phyloP scores from a whole-genome alignment of 2,329 filamentous ascomycete genomes.

The Claviceps sorghi region DNA sequence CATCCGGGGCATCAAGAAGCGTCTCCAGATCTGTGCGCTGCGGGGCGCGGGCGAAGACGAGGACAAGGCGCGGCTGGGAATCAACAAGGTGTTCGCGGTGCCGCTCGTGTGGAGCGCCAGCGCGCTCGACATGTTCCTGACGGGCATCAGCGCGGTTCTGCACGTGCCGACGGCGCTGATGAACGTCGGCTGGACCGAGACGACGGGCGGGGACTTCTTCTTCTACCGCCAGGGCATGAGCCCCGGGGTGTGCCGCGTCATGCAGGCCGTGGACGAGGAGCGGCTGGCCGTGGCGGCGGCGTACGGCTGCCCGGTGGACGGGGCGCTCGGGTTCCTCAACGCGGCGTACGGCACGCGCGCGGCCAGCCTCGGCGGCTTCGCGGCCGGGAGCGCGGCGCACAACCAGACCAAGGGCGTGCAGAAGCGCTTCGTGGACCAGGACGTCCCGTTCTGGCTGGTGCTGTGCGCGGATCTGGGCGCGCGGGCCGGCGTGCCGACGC shows the following conservation, averaged over 20 bases:
- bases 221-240: constrained; percentile 9
- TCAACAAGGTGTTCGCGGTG: constrained; percentile 1
- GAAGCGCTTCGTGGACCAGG: neutral
- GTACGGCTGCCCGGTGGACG: too few relatives aligned
- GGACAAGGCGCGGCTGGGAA: neutral
- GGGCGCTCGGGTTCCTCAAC: too few relatives aligned
- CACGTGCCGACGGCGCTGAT: constrained; percentile 7
- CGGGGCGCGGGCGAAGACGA: too few relatives aligned
- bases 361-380: constrained; percentile 4
- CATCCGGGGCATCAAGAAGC: constrained; percentile 6
- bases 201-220: constrained; percentile 7
- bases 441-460: too few relatives aligned
- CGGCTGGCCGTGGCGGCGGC: too few relatives aligned
- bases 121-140: constrained; percentile 5
- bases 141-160: constrained; percentile 6
- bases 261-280: too few relatives aligned
- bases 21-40: neutral
- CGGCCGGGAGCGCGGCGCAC: constrained; percentile 3
- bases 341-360: constrained; percentile 4
- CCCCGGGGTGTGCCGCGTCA: constrained; percentile 6
- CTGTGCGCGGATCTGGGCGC: too few relatives aligned
- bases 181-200: constrained; percentile 8
- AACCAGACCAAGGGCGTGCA: constrained; percentile 6
- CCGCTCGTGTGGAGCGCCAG: constrained; percentile 6
- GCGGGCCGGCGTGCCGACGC: too few relatives aligned